Conservation (phyloP, 495 filamentous ascomycete genomes). For the Cercophora newfieldiana region DNA sequence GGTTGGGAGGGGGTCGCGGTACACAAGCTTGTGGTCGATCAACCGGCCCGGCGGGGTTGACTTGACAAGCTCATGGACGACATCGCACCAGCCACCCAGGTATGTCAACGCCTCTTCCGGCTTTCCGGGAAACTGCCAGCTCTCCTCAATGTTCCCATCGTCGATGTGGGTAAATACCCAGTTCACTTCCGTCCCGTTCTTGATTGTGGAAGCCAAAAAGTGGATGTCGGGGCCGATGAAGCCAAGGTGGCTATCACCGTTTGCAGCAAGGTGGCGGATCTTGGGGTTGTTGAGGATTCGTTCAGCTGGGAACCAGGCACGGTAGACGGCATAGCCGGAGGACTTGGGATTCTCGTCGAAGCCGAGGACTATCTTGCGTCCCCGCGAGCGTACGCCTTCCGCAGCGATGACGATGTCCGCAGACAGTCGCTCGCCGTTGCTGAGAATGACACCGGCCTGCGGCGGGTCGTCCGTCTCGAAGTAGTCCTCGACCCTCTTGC, state of each 20-base stretch:
- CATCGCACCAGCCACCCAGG: slow-evolving; percentile 65
- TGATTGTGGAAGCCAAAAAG: slow-evolving; percentile 62
- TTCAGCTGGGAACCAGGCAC: slow-evolving; percentile 60
- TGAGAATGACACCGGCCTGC: slow-evolving; percentile 55
- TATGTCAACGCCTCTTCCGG: slow-evolving; percentile 59
- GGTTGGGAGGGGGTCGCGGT: slow-evolving; percentile 65
- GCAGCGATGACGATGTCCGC: slow-evolving; percentile 63
- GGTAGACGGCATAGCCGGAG: slow-evolving; percentile 62
- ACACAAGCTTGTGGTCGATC: slow-evolving; percentile 73
- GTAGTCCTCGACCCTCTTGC: slow-evolving; percentile 58
- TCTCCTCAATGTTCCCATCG: slow-evolving; percentile 53
- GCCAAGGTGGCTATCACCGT: slow-evolving; percentile 64
- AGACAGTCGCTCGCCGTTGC: slow-evolving; percentile 46
- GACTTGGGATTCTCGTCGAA: slow-evolving; percentile 61
- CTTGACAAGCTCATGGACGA: slow-evolving; percentile 58
- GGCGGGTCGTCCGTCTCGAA: slow-evolving; percentile 52
- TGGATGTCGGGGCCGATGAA: slow-evolving; percentile 65
- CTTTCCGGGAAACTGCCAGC: slow-evolving; percentile 63
- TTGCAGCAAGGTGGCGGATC: slow-evolving; percentile 57
- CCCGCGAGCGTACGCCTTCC: slow-evolving; percentile 62
- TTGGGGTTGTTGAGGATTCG: slow-evolving; percentile 63
- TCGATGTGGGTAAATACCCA: slow-evolving; percentile 68
- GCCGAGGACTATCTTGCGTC: slow-evolving; percentile 60
- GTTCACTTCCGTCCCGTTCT: slow-evolving; percentile 63
- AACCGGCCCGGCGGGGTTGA: slow-evolving; percentile 57